Evolutionary conservation across 2,329 filamentous ascomycete species (phyloP).

Genomic region (Rugonectria rugulosa): DNA sequence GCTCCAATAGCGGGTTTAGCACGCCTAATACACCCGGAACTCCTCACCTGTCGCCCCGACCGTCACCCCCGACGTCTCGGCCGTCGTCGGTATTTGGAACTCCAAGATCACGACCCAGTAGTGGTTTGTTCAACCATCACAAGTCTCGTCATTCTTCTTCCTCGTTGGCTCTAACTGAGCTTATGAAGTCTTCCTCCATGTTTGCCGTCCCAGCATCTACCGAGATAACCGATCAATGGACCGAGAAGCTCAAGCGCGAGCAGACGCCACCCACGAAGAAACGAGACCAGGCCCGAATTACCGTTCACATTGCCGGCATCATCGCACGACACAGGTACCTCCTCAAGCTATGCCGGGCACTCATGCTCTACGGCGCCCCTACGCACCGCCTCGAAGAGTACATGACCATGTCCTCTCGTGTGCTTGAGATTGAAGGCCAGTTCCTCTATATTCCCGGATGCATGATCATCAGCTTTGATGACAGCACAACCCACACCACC

Average conservation of each 20-base stretch:
- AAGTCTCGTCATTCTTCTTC: constrained; percentile 52
- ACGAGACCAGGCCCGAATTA: constrained; percentile 53
- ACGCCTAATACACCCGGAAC: constrained; percentile 51
- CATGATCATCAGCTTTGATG: constrained; percentile 94
- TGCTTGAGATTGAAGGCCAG: constrained; percentile 87
- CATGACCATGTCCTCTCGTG: constrained; percentile 87
- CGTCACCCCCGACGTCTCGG: constrained; percentile 51
- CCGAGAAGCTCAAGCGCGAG: constrained; percentile 53
- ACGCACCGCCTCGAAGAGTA: constrained; percentile 93
- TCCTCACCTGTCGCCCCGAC: constrained; percentile 50
- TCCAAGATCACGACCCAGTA: constrained; percentile 45
- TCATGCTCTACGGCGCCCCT: constrained; percentile 91
- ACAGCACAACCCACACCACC: constrained; percentile 75
- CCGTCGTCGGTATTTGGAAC: constrained; percentile 48
- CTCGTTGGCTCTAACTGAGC: constrained; percentile 56
- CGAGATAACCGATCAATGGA: constrained; percentile 53
- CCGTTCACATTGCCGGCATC: constrained; percentile 69
- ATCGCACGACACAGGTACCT: constrained; percentile 84
- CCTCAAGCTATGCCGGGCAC: constrained; percentile 80
- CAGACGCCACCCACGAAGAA: constrained; percentile 48
- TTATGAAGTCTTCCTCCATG: constrained; percentile 63
- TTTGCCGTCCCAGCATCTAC: constrained; percentile 57
- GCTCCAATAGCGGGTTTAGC: constrained; percentile 48
- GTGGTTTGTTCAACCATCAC: constrained; percentile 51
- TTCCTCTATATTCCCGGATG: constrained; percentile 91